These are phyloP conservation scores for Lagenaria siceraria DNA, from an alignment of 306 rosid genomes.

Conservation along the genomic window DNA sequence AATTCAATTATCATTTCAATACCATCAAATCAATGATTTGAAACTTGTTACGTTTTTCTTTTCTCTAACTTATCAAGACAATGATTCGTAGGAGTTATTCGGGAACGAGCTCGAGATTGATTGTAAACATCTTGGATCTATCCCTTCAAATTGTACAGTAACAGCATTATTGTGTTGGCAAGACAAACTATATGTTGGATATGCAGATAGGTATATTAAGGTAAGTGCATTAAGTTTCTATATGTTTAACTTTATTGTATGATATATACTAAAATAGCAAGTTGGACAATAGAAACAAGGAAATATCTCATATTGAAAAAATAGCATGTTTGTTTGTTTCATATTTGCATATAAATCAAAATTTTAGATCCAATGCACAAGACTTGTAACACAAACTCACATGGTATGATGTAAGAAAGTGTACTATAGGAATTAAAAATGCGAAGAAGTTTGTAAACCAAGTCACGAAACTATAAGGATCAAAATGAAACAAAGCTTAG, in stretches of 20 bases:
- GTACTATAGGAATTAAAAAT: not conserved
- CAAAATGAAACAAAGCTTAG: not conserved
- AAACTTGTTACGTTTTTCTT: not conserved
- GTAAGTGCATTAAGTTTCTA: slow-evolving; percentile 15
- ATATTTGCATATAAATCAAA: not conserved
- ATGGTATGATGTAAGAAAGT: not conserved
- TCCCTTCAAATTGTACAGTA: slow-evolving; percentile 40
- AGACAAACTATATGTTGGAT: slow-evolving; percentile 70
- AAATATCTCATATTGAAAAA: not conserved
- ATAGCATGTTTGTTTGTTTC: not conserved
- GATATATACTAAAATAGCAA: not conserved
- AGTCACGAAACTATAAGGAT: not conserved
- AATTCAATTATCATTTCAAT: not conserved
- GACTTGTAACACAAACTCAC: not conserved
- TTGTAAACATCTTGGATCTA: slow-evolving; percentile 42
- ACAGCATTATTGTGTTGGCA: slow-evolving; percentile 62
- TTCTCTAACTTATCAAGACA: not conserved
- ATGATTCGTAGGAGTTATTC: slow-evolving; percentile 51
- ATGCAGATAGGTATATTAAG: slow-evolving; percentile 54
- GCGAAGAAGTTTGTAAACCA: not conserved
- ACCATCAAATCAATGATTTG: not conserved
- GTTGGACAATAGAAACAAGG: not conserved
- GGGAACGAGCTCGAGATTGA: slow-evolving; percentile 57
- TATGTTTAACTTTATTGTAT: not conserved
- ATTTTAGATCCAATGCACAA: not conserved